Evolutionary conservation across 1,139 yeast species (phyloP).

Genomic region (Candida neerlandica): DNA sequence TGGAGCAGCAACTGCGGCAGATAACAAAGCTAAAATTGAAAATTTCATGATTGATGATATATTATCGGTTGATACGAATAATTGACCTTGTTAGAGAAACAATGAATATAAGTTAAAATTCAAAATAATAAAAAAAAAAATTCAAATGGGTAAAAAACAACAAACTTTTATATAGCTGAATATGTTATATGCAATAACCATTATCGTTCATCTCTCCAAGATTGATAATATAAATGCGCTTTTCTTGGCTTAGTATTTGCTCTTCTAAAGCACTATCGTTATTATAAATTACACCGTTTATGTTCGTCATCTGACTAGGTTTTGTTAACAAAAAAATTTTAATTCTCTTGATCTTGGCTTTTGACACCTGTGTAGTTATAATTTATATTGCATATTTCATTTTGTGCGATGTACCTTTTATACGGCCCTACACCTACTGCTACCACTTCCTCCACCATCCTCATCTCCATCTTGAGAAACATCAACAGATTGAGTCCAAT

Average conservation of each 20-base stretch:
- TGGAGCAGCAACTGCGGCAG: constrained; percentile 7
- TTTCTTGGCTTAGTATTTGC: background rate
- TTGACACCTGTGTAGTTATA: constrained; percentile 3
- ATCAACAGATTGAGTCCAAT: no score
- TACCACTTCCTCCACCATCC: no score
- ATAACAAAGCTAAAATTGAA: constrained; percentile 12
- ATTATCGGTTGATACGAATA: background rate
- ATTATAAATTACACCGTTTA: no score
- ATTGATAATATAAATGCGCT: background rate
- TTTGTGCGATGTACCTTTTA: no score
- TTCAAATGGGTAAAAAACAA: background rate
- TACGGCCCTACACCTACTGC: no score
- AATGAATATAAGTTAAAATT: background rate
- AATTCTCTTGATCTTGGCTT: constrained; percentile 1
- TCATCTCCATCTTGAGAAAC: no score
- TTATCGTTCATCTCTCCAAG: background rate
- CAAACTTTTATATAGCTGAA: background rate
- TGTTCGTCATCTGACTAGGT: no score
- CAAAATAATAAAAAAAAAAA: background rate
- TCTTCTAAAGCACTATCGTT: no score
- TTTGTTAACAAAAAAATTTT: no score
- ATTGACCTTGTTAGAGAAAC: background rate
- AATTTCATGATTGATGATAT: constrained; percentile 5
- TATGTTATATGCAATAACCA: background rate
- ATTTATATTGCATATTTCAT: background rate